Percentiles rank a stretch among this genome's conserved stretches.
phyloP scores from a whole-genome alignment of 768 basidiomycete genomes.

The Dentipellis sp. region DNA sequence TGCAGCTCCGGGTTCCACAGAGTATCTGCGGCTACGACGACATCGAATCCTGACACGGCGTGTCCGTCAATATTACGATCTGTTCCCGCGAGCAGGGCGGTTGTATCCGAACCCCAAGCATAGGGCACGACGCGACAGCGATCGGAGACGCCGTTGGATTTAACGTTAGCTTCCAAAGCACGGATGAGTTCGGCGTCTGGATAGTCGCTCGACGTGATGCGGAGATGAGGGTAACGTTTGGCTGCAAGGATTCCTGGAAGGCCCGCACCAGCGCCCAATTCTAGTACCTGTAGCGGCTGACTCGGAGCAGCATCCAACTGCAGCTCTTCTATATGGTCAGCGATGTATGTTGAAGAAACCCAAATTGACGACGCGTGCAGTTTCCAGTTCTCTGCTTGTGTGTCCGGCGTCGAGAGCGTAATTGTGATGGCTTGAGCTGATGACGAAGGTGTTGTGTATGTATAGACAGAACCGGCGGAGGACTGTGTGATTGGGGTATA shows the following conservation, averaged over 20 bases:
- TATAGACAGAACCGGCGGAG: conserved; percentile 43
- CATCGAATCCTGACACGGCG: conserved; percentile 37
- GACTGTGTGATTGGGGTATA: conserved; percentile 52
- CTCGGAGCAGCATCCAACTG: conserved; percentile 17
- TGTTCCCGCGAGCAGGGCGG: conserved; percentile 14
- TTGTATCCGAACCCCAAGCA: conserved; percentile 54
- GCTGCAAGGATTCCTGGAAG: conserved; percentile 65
- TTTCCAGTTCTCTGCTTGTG: conserved; percentile 59
- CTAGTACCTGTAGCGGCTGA: conserved; percentile 35
- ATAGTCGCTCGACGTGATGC: conserved; percentile 58
- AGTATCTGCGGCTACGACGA: conserved; percentile 68
- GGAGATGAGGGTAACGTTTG: conserved; percentile 29
- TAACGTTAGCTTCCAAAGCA: conserved; percentile 49
- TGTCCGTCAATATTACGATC: conserved; percentile 12
- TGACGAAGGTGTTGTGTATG: conserved; percentile 25
- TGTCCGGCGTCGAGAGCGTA: conserved; percentile 51
- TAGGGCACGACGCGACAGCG: conserved; percentile 48
- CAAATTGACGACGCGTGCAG: conserved; percentile 75
- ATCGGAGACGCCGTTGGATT: conserved; percentile 34
- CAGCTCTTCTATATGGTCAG: conserved; percentile 50
- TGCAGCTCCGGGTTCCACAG: conserved; percentile 68
- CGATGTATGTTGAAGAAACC: conserved; percentile 57
- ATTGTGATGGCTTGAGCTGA: conserved; percentile 20
- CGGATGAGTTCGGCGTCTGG: conserved; percentile 55
- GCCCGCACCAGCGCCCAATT: conserved; percentile 69